Evolutionary conservation across 371 early-diverging fungal genomes (phyloP), one percentile per base, ranked within the genome.

Genomic region (Rhizopus arrhizus): DNA sequence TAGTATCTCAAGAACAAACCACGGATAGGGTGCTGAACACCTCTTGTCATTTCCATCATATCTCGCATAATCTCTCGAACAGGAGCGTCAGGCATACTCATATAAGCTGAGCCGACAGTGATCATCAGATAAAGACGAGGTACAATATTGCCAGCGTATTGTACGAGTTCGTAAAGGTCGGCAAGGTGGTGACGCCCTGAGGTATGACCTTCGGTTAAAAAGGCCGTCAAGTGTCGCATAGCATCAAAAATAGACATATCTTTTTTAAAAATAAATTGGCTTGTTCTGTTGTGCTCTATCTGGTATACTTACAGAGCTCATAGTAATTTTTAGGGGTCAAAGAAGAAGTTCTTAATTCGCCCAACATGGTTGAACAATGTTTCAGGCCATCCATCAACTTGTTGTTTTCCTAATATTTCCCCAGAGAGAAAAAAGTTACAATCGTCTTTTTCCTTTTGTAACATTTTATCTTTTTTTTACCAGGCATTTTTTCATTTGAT

Each of bases 31-130:
- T 97, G 98, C 77, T 97, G 98, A 10, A 97, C 96, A 61, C 96
- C 98, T 45, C 94, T 81, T n/a, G 90, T 67, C 98, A 97, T 97
- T 68, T 96, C 97, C 72, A 96, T 84, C 95, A 97, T 94, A 72
- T 97, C 98, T 67, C 88, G 81, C 91, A 97, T 92, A 57, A 97
- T 83, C 61, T 95, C 95, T 59, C 90, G 89, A 36, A 94, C 89
- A 2, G 96, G 96, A 2, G 96, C 84, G 55, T 87, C 89, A 6
- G 75, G 73, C 66, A 91, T 77, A 50, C 91, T 86, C 93, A 97
- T 93, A 71, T 91, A 95, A 13, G 89, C 93, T 12, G 92, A 84
- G 48, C 96, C 98, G 33, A 96, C 95, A 3, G 98, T 96, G 52
- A 96, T 91, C 97, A 97, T 96, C 34, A 97, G 78, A 69, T 96